Percentiles rank a stretch among this genome's conserved stretches.
Conservation (phyloP, 306 rosid genomes). For the Fragaria vesca region DNA sequence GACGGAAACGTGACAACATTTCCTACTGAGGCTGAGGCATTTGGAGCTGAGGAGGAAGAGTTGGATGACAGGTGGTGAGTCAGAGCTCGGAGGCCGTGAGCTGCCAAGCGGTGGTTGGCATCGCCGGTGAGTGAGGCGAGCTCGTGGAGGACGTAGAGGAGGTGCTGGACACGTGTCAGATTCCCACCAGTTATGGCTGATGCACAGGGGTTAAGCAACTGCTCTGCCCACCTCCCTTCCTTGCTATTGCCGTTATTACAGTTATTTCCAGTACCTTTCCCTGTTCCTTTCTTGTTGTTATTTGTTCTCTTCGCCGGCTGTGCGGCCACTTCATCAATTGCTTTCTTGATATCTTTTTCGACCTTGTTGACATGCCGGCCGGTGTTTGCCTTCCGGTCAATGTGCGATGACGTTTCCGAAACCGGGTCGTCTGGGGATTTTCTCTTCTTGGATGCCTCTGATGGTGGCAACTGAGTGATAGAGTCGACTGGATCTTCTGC, state of each 20-base stretch:
- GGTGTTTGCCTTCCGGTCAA: conserved; percentile 21
- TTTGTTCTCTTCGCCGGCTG: conserved; percentile 38
- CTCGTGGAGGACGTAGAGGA: conserved; percentile 81
- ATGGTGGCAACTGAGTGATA: conserved; percentile 28
- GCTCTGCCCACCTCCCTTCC: conserved; percentile 98
- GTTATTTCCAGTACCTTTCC: conserved; percentile 56
- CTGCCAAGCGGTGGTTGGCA: conserved; percentile 81
- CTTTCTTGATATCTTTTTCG: background rate
- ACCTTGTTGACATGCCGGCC: background rate
- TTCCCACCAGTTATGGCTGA: conserved; percentile 55
- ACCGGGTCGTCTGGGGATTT: conserved; percentile 35
- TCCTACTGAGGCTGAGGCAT: conserved; percentile 32
- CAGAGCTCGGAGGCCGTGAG: conserved; percentile 64
- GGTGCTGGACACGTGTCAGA: conserved; percentile 71
- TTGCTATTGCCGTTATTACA: conserved; percentile 52
- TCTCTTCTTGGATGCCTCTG: conserved; percentile 62
- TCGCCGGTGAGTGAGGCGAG: conserved; percentile 73
- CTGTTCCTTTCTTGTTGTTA: conserved; percentile 52
- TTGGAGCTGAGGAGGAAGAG: conserved; percentile 20
- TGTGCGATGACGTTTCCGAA: conserved; percentile 37
- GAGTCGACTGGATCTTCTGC: conserved; percentile 25
- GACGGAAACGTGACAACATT: conserved; percentile 50
- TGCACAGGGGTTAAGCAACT: conserved; percentile 86
- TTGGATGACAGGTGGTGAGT: conserved; percentile 45
- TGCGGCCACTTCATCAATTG: conserved; percentile 28